Base-by-base conservation (phyloP, 768 basidiomycete genomes). In the Rubroboletus pulcherrimus region DNA sequence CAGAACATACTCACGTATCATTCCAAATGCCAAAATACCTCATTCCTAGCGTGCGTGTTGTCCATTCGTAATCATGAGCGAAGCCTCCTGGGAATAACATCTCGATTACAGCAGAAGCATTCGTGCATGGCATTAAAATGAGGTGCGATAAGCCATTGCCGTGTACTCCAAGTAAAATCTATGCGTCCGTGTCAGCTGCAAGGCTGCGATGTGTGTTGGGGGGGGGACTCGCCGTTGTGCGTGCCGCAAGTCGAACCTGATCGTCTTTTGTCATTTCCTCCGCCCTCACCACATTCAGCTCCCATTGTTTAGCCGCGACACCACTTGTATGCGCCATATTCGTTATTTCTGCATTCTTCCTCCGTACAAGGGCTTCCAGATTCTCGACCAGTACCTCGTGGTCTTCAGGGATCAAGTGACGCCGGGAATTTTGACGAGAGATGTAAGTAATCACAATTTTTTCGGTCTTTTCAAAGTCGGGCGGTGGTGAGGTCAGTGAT, bases 31-130 rank as follows among this genome's bases (percentile, higher is more conserved):
- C 86, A 60, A 84, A 88, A 70, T 93, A 84, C 17, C 70, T 75
- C 78, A 90, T 85, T 5, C 89, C 89, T 11, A 93, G 70, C 0
- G 89, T 83, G 34, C 81, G 71, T 5, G 86, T 68, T 0, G 91
- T 93, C 85, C 90, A 94, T 63, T 91, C 84, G 67, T 93, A 93
- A 64, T 93, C 92, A 63, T 88, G 86, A 29, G 91, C 86, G 66
- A 91, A 93, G 0, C 91, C 92, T 3, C 70, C 76, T 0, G 90
- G 91, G 65, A 78, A 88, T 73, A 94, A 91, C 14, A 94, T 81
- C 71, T 94, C 91, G 59, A 94, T 87, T 19, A 94, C 89, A 6
- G 89, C 85, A 6, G 89, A 84, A n/a, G 83, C 70, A 0, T 81
- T 82, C 4, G 85, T 88, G 1, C 81, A 80, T 21, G 87, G 83